Base-by-base conservation (phyloP, 305 asterid genomes). In the Galium porrigens region DNA sequence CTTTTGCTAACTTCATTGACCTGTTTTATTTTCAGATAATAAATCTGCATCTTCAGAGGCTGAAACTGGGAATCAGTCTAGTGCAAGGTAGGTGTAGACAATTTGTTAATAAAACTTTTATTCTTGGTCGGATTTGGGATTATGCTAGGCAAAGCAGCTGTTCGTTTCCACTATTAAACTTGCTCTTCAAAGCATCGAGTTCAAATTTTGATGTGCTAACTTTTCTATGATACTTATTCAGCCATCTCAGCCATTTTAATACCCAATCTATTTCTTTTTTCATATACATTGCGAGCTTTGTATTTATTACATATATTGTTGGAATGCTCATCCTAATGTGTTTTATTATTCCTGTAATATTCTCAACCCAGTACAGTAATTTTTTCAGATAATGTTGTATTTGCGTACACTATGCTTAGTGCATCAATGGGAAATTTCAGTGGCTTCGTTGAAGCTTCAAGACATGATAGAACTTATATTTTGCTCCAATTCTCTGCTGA, bases 1-100 rank as follows among this genome's bases (percentile, higher is more conserved):
- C 2, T 41, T 2, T 8, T 2, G 60, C 42, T 61, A 60, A 56
- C 55, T 62, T 22, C 33, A 51, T 34, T 64, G 37, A 64, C 32
- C 60, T n/a, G 15, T 33, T 58, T 59, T 14, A 11, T 53, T 41
- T 36, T 42, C 83, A 83, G 94, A 69, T 69, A 80, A 72, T 70
- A 63, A 52, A 66, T 72, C 62, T 58, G 68, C 64, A 39, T 67
- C 34, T 48, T 53, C 63, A 64, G 81, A 68, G 72, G 76, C 58
- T 27, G 69, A 65, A 49, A 69, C 33, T 57, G 73, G 66, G 63
- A 57, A 44, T 67, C 75, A 68, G 67, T 65, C 83, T 64, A 75
- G 61, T 32, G 68, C 74, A 58, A 86, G 95, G 94, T 85, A 63
- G 51, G 76, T 65, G 14, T 58, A 32, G 53, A 17, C 58, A 69